These are phyloP conservation scores for Apiospora phragmitis DNA, from an alignment of 2,329 filamentous ascomycete genomes.

Conservation along the genomic window DNA sequence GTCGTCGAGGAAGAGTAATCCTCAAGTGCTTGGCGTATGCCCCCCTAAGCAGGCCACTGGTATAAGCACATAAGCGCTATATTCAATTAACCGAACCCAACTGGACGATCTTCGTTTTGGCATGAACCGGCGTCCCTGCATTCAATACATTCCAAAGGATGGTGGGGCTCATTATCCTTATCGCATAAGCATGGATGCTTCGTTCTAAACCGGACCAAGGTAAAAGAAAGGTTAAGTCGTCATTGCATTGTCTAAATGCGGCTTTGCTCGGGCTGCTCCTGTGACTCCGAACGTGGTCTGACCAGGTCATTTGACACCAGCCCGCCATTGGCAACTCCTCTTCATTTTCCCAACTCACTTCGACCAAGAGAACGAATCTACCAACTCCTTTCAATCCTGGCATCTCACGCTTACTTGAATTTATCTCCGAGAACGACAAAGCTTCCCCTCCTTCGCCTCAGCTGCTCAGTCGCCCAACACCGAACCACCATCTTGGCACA, in stretches of 20 bases:
- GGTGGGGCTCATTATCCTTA: background rate
- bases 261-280: background rate
- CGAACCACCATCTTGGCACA: background rate
- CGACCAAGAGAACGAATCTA: background rate
- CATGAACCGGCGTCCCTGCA: background rate
- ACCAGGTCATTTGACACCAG: background rate
- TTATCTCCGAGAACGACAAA: background rate
- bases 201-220: background rate
- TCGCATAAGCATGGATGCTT: slow-evolving; percentile 1
- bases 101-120: background rate
- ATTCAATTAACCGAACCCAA: background rate
- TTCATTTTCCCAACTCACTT: background rate
- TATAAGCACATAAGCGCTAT: background rate
- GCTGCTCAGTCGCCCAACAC: background rate
- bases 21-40: background rate
- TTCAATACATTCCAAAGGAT: background rate
- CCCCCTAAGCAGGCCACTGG: background rate
- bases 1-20: background rate
- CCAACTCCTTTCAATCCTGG: background rate
- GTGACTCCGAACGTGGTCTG: background rate
- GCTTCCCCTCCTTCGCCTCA: background rate
- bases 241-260: slow-evolving; percentile 5
- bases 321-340: background rate
- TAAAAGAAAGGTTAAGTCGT: slow-evolving; percentile 2
- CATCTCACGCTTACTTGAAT: background rate